Percentiles rank a stretch among this genome's conserved stretches.
These are phyloP conservation scores for Capronia coronata DNA, from an alignment of 2,329 filamentous ascomycete species.

Conservation along the genomic window DNA sequence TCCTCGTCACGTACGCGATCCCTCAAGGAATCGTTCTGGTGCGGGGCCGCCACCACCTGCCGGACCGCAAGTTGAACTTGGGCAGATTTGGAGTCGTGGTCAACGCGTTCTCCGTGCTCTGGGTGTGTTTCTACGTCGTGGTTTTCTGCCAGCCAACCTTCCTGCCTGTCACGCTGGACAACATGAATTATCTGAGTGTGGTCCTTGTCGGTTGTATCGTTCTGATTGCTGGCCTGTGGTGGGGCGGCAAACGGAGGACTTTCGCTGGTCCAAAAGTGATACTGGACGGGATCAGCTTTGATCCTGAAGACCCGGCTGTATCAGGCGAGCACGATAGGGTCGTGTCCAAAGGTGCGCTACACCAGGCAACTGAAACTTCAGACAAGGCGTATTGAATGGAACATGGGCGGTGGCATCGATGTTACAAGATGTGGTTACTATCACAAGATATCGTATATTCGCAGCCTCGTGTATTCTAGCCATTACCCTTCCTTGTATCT, in stretches of 20 bases:
- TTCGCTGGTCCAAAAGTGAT: not conserved
- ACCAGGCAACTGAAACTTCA: no score
- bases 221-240: not conserved
- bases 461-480: no score
- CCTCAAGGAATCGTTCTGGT: conserved; percentile 39
- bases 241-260: not conserved
- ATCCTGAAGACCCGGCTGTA: no score
- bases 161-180: not conserved
- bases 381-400: no score
- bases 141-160: conserved; percentile 7
- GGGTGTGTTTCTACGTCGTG: conserved; percentile 1
- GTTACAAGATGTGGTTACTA: no score
- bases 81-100: conserved; percentile 2
- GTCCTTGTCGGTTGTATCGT: conserved; percentile 1
- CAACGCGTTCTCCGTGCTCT: conserved; percentile 5
- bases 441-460: no score
- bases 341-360: no score
- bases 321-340: no score
- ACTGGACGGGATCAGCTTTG: no score
- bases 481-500: no score
- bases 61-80: conserved; percentile 3
- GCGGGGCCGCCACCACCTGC: conserved; percentile 31
- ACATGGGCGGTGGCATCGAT: no score
- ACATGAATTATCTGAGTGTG: conserved; percentile 9
- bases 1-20: conserved; percentile 4